Base-by-base conservation (phyloP, 306 rosid genomes). In the Pachyrhizus erosus region DNA sequence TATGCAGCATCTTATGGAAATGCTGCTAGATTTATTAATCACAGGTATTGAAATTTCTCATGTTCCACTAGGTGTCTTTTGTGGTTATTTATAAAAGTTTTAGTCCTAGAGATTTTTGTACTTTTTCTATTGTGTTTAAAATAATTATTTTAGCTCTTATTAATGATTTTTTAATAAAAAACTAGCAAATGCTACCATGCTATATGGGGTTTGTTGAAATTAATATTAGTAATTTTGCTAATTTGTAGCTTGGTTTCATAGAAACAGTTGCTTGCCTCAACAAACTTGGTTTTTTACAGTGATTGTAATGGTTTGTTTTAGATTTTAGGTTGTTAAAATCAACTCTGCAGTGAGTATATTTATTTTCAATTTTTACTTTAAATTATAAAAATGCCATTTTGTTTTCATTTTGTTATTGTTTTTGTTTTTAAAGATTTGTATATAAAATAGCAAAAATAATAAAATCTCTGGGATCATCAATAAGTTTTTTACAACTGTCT, bases 1-100 rank as follows among this genome's bases (percentile, higher is more conserved):
- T 97, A 92, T 82, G 93, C 98, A 27, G 86, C 96, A 74, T 81
- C 87, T n/a, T 93, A 86, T 84, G 97, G 97, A 76, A 96, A 96
- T 82, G 88, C 85, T 82, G 96, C 98, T 57, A 91, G 98, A 82
- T 93, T 96, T 79, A 93, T 96, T 65, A 96, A 96, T 82, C 99
- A 96, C 87, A 92, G 98, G 99, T 96, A 91, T 37, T 76, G 26
- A 24, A 82, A 15, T 71, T 81, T 71, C 80, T 24, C 49, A 46
- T 8, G 65, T 57, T 87, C 75, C 71, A 51, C 23, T 18, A 13
- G 17, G 31, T 76, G 43, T 71, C 49, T 43, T 79, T 51, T 57
- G 52, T 66, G 24, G 79, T 60, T 78, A 26, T 57, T 42, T 70
- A 26, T 18, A 17, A 27, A 70, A 58, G 67, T 60, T 52, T 80